Conservation (phyloP, 129 eudicot species). For the Sambucus nigra region DNA sequence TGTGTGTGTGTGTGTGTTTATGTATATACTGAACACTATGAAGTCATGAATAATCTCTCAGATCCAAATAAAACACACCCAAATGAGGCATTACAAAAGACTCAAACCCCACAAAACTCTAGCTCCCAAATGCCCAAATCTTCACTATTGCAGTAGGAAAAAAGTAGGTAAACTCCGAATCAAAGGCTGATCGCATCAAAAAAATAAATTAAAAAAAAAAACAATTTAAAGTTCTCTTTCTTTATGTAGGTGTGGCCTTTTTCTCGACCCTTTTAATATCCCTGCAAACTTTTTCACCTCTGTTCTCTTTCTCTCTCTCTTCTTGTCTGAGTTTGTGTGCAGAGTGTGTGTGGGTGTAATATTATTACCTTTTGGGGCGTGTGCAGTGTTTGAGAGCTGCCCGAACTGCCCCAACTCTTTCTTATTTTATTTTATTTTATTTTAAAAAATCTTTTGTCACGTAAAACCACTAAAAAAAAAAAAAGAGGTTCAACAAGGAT, state of each 20-base stretch:
- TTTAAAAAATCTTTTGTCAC: too few relatives aligned
- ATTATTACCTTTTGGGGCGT: slow-evolving; percentile 43
- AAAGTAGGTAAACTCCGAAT: slow-evolving; percentile 6
- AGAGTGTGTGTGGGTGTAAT: slow-evolving; percentile 16
- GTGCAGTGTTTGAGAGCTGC: slow-evolving; percentile 35
- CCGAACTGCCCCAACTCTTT: slow-evolving; percentile 27
- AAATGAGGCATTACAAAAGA: slow-evolving; percentile 19
- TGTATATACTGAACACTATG: slow-evolving; percentile 1
- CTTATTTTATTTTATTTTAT: too few relatives aligned
- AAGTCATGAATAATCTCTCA: slow-evolving; percentile 29
- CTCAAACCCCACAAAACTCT: slow-evolving; percentile 22
- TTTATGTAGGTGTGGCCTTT: slow-evolving; percentile 15
- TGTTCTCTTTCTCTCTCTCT: slow-evolving; percentile 20
- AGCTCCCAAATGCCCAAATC: slow-evolving; percentile 19
- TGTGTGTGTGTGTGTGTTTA: background rate
- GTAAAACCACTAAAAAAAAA: too few relatives aligned
- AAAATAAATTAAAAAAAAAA: background rate
- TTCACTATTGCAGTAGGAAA: slow-evolving; percentile 15
- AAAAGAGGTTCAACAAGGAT: too few relatives aligned
- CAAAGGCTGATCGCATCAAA: slow-evolving; percentile 13
- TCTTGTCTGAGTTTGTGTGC: slow-evolving; percentile 13
- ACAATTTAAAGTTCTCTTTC: background rate
- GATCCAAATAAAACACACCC: slow-evolving; percentile 34
- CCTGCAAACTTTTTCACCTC: slow-evolving; percentile 28
- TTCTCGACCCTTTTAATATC: slow-evolving; percentile 8